These are phyloP conservation scores for Ophiostoma australiae DNA, from an alignment of 2,329 filamentous ascomycete genomes.

Conservation along the genomic window DNA sequence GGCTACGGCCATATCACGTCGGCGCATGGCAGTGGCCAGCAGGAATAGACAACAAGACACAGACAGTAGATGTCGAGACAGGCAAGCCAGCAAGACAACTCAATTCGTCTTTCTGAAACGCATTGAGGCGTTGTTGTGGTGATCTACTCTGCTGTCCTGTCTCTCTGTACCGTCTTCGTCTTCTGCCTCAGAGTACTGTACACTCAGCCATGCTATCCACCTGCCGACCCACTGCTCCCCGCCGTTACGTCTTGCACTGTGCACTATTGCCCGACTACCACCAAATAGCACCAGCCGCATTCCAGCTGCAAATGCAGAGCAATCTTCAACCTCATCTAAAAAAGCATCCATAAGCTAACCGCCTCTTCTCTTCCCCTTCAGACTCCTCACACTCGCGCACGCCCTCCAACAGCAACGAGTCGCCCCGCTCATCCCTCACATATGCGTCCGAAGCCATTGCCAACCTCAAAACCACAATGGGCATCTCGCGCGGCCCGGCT, in stretches of 20 bases:
- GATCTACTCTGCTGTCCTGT: neutral
- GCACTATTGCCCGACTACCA: conserved; percentile 7
- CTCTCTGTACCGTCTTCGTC: neutral
- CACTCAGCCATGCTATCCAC: neutral
- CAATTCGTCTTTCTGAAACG: neutral
- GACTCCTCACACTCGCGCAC: conserved; percentile 20
- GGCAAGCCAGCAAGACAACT: neutral
- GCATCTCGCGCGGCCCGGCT: conserved; percentile 26
- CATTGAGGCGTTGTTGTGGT: neutral
- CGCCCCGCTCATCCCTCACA: conserved; percentile 34
- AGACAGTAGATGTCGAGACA: neutral
- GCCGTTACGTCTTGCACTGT: conserved; percentile 5
- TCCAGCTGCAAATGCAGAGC: neutral
- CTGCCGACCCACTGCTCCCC: conserved; percentile 10
- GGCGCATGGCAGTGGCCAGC: neutral
- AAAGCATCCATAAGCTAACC: neutral
- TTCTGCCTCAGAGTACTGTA: neutral
- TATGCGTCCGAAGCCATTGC: conserved; percentile 39
- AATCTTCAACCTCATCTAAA: neutral
- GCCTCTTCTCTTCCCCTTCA: neutral
- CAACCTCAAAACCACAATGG: conserved; percentile 38
- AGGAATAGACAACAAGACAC: neutral
- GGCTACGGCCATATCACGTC: conserved; percentile 6
- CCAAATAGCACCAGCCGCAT: neutral
- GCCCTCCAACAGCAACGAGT: conserved; percentile 29